Conservation (phyloP, 2,329 filamentous ascomycete genomes). For the Xylariales sp. region DNA sequence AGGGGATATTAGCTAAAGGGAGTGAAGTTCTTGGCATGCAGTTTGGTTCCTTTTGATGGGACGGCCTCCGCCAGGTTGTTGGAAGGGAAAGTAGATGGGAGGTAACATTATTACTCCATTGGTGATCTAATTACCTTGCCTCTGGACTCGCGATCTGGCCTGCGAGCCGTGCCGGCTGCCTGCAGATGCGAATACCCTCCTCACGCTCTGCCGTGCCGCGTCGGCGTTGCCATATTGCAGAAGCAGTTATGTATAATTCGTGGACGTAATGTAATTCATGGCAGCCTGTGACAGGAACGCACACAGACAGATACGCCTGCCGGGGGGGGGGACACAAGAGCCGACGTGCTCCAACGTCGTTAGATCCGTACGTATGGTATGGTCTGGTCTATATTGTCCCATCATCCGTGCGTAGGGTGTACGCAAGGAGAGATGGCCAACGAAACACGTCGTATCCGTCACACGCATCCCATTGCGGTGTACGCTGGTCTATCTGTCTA, state of each 20-base stretch:
- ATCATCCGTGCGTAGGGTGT: slow-evolving; percentile 23
- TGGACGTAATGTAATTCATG: background rate
- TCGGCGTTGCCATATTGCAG: slow-evolving; percentile 19
- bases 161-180: slow-evolving; percentile 24
- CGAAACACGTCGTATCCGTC: background rate
- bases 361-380: background rate
- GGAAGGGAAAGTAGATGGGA: background rate
- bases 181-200: slow-evolving; percentile 22
- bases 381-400: background rate
- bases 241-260: background rate
- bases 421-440: background rate
- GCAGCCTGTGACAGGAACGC: slow-evolving; percentile 1
- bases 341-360: slow-evolving; percentile 17
- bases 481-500: too few species aligned
- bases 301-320: background rate
- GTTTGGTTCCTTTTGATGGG: background rate
- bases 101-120: background rate
- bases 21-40: slow-evolving; percentile 2
- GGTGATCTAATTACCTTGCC: background rate
- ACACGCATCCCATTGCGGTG: slow-evolving; percentile 9
- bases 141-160: slow-evolving; percentile 15
- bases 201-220: slow-evolving; percentile 15
- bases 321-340: background rate
- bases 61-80: background rate
- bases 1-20: background rate